Evolutionary conservation across 371 early-diverging fungal genomes (phyloP).

Genomic region (Mycotypha africana): DNA sequence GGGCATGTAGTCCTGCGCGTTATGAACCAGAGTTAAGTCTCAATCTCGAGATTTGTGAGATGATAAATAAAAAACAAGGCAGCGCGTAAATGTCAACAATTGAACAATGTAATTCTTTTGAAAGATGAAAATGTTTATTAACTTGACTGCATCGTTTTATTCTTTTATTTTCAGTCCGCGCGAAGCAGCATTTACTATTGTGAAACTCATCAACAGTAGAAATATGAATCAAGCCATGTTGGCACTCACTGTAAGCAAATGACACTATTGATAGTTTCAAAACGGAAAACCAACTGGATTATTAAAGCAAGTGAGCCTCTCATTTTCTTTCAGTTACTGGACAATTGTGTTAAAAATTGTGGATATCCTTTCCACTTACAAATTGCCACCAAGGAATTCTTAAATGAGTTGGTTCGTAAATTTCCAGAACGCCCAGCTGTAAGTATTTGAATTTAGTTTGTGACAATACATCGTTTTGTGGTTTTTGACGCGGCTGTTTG

Average conservation of each 20-base stretch:
- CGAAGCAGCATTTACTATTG: slow-evolving; percentile 83
- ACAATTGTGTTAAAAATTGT: slow-evolving; percentile 96
- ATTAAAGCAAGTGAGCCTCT: background rate
- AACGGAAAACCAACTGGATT: background rate
- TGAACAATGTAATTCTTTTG: background rate
- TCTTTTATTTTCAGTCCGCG: slow-evolving; percentile 58
- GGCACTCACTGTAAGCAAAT: slow-evolving; percentile 62
- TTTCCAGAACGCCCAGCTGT: slow-evolving; percentile 91
- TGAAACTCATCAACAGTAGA: slow-evolving; percentile 73
- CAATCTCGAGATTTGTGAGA: slow-evolving; percentile 92
- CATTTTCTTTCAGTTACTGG: slow-evolving; percentile 63
- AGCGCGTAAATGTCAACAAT: slow-evolving; percentile 54
- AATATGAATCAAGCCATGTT: slow-evolving; percentile 69
- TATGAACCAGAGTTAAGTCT: slow-evolving; percentile 78
- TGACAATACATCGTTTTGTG: too few relatives aligned
- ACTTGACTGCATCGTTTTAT: background rate
- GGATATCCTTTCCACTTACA: slow-evolving; percentile 96
- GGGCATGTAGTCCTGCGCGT: slow-evolving; percentile 74
- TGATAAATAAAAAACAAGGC: slow-evolving; percentile 86
- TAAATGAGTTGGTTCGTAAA: slow-evolving; percentile 91
- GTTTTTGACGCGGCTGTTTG: background rate
- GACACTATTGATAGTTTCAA: too few relatives aligned
- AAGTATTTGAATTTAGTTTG: too few relatives aligned
- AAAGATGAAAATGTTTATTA: too few relatives aligned
- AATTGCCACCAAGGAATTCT: slow-evolving; percentile 91